Conservation (phyloP, 768 basidiomycete genomes). For the Boletus tomentosulus region DNA sequence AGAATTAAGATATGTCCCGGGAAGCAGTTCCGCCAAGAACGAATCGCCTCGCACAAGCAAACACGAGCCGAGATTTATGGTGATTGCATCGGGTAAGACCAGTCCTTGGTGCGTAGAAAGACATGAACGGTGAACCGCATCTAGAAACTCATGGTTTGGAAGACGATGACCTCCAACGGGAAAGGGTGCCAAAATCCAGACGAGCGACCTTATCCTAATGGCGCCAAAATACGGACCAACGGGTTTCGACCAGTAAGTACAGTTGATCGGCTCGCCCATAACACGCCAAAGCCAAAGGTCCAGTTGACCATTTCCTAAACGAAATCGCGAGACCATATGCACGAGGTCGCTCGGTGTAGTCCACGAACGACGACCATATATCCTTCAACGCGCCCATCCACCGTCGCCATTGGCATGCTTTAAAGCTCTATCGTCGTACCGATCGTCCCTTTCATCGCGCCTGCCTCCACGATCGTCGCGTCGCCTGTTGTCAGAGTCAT, state of each 20-base stretch:
- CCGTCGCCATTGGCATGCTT: slow-evolving; percentile 76
- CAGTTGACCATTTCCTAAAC: slow-evolving; percentile 47
- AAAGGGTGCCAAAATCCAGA: slow-evolving; percentile 24
- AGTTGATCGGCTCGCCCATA: slow-evolving; percentile 35
- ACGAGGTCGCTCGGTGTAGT: slow-evolving; percentile 27
- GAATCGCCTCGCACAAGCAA: slow-evolving; percentile 4
- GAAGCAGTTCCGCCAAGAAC: background rate
- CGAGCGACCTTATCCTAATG: slow-evolving; percentile 30
- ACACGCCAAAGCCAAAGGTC: slow-evolving; percentile 36
- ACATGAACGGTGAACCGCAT: slow-evolving; percentile 2
- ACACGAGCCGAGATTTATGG: slow-evolving; percentile 2
- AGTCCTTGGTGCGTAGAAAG: slow-evolving; percentile 13
- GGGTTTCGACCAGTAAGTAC: slow-evolving; percentile 39
- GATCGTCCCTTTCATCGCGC: slow-evolving; percentile 82
- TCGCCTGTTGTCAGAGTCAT: slow-evolving; percentile 54
- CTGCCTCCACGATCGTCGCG: slow-evolving; percentile 69
- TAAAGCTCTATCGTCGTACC: slow-evolving; percentile 69
- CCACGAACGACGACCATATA: slow-evolving; percentile 34
- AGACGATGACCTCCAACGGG: slow-evolving; percentile 13
- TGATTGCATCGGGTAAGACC: slow-evolving; percentile 6
- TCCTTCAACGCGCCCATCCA: slow-evolving; percentile 68
- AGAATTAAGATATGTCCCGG: background rate
- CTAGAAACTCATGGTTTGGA: slow-evolving; percentile 18
- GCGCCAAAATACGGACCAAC: slow-evolving; percentile 33
- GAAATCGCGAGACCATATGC: slow-evolving; percentile 42